Evolutionary conservation across 768 basidiomycete species (phyloP).

Genomic region (Myochromella boudieri): DNA sequence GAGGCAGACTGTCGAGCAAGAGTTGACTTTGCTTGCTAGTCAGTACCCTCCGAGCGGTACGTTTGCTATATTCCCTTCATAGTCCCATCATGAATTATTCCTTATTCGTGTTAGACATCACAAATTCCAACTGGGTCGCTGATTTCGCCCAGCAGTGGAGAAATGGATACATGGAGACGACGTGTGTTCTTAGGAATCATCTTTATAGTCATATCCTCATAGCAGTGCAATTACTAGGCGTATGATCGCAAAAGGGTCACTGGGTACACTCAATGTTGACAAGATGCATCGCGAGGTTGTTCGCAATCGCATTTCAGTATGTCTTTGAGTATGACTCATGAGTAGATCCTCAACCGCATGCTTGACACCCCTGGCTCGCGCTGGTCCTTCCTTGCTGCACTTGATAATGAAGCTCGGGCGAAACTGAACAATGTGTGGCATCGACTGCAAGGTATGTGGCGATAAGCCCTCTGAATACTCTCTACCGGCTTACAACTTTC

Average conservation of each 20-base stretch:
- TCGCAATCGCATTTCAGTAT: neutral
- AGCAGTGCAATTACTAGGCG: slow-evolving; percentile 28
- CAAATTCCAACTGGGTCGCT: slow-evolving; percentile 31
- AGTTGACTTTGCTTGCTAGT: slow-evolving; percentile 28
- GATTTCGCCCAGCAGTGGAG: slow-evolving; percentile 61
- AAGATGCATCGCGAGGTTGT: slow-evolving; percentile 53
- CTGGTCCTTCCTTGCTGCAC: slow-evolving; percentile 52
- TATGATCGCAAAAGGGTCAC: slow-evolving; percentile 41
- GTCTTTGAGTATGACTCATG: neutral
- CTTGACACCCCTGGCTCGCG: slow-evolving; percentile 36
- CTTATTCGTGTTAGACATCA: neutral
- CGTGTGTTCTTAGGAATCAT: slow-evolving; percentile 31
- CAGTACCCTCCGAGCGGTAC: neutral
- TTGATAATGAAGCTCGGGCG: slow-evolving; percentile 42
- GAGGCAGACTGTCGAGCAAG: slow-evolving; percentile 31
- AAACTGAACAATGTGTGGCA: slow-evolving; percentile 60
- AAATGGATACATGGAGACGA: slow-evolving; percentile 43
- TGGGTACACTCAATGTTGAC: slow-evolving; percentile 54
- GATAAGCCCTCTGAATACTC: neutral
- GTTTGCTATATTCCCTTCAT: neutral
- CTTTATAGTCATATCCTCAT: neutral
- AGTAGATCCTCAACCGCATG: slow-evolving; percentile 58
- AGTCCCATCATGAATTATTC: neutral
- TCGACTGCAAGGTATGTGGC: slow-evolving; percentile 45
- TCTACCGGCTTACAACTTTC: neutral